phyloP scores from a whole-genome alignment of 1,139 yeast genomes.

The Suhomyces maxii region DNA sequence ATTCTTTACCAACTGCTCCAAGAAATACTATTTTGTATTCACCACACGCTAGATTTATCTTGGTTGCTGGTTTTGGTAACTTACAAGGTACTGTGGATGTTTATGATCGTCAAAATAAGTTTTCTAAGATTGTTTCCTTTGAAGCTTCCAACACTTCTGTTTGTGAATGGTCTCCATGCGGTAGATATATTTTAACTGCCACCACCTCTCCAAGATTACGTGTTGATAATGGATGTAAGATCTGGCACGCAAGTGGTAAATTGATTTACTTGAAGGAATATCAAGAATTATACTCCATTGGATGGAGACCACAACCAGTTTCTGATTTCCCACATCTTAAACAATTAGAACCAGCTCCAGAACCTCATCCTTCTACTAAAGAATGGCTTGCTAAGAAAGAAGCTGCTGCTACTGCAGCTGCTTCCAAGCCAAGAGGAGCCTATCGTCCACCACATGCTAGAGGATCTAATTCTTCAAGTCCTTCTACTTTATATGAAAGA shows the following conservation, averaged over 20 bases:
- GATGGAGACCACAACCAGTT: slow-evolving; percentile 82
- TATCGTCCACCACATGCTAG: slow-evolving; percentile 97
- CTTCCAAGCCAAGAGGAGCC: slow-evolving; percentile 72
- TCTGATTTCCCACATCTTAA: slow-evolving; percentile 60
- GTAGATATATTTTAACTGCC: slow-evolving; percentile 88
- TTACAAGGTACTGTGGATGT: slow-evolving; percentile 96
- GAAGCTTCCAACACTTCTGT: slow-evolving; percentile 93
- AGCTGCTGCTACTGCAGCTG: slow-evolving; percentile 36
- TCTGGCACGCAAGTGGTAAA: slow-evolving; percentile 91
- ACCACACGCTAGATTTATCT: slow-evolving; percentile 88
- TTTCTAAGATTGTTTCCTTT: slow-evolving; percentile 73
- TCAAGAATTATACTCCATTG: slow-evolving; percentile 74
- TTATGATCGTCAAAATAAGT: slow-evolving; percentile 88
- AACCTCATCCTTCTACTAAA: slow-evolving; percentile 66
- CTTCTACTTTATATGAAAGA: slow-evolving; percentile 52
- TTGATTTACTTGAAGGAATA: slow-evolving; percentile 77
- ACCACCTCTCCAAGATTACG: slow-evolving; percentile 96
- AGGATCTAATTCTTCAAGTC: slow-evolving; percentile 34
- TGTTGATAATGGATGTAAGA: slow-evolving; percentile 91
- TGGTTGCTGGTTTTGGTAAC: slow-evolving; percentile 97
- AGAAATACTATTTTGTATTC: slow-evolving; percentile 89
- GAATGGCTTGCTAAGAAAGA: slow-evolving; percentile 52
- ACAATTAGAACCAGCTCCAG: slow-evolving; percentile 57
- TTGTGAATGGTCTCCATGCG: slow-evolving; percentile 99
- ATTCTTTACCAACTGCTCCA: slow-evolving; percentile 82